Conservation (phyloP, 1,139 yeast genomes). For the Diutina scorzettiae region DNA sequence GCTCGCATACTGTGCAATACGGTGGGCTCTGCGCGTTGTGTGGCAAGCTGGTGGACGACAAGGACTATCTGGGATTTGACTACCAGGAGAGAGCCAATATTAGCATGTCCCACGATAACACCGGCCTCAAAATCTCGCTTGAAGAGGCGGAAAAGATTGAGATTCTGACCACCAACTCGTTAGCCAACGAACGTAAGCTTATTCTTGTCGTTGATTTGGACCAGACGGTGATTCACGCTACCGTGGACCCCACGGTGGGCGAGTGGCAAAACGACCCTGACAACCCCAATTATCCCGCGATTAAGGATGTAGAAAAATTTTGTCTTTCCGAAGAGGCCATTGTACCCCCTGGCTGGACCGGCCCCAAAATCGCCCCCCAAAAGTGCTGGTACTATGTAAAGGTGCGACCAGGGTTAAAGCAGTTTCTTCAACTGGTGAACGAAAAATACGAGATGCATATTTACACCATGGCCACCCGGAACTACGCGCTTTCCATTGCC, state of each 20-base stretch:
- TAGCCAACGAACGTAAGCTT: conserved; percentile 53
- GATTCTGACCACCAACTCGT: conserved; percentile 46
- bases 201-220: conserved; percentile 92
- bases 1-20: conserved; percentile 90
- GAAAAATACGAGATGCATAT: conserved; percentile 80
- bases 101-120: conserved; percentile 81
- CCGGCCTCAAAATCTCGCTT: conserved; percentile 73
- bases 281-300: conserved; percentile 76
- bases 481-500: conserved; percentile 86
- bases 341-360: conserved; percentile 43
- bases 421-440: conserved; percentile 54
- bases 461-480: conserved; percentile 97
- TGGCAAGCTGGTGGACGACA: conserved; percentile 74
- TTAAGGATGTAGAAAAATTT: conserved; percentile 72
- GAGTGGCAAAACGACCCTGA: conserved; percentile 87
- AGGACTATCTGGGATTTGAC: conserved; percentile 65
- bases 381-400: conserved; percentile 87
- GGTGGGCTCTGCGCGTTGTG: conserved; percentile 94
- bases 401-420: conserved; percentile 73
- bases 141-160: conserved; percentile 85
- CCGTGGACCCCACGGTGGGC: conserved; percentile 94
- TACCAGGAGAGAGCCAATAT: conserved; percentile 74
- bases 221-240: conserved; percentile 95
- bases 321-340: conserved; percentile 65
- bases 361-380: conserved; percentile 45